phyloP scores from a whole-genome alignment of 2,329 filamentous ascomycete species.

The Apiospora rasikravindrae region DNA sequence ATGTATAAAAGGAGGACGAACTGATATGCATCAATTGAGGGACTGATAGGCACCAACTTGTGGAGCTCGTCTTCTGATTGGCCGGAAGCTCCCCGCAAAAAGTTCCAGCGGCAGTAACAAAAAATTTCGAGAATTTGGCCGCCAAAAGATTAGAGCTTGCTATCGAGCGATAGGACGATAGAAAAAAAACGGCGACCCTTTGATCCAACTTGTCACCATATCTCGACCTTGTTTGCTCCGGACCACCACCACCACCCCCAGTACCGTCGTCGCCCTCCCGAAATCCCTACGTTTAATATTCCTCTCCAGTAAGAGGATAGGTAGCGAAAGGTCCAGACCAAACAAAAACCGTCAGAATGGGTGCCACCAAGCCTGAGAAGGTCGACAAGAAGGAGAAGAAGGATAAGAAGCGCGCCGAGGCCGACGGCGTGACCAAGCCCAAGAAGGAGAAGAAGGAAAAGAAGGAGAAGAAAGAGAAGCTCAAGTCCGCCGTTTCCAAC shows the following conservation, averaged over 20 bases:
- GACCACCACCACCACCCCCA: not conserved
- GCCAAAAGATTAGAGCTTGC: constrained; percentile 8
- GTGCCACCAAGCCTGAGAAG: constrained; percentile 43
- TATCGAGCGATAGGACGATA: constrained; percentile 12
- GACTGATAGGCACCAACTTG: not conserved
- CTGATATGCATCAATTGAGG: constrained; percentile 19
- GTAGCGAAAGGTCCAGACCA: not conserved
- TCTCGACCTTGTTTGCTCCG: not conserved
- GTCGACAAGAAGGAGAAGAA: constrained; percentile 64
- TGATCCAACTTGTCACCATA: not conserved
- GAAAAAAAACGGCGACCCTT: constrained; percentile 4
- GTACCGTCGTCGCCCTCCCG: not conserved
- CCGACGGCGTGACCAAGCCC: constrained; percentile 58
- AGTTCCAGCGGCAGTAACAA: not conserved
- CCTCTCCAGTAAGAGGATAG: not conserved
- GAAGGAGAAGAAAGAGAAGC: constrained; percentile 76
- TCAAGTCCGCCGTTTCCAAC: constrained; percentile 60
- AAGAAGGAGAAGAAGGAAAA: constrained; percentile 69
- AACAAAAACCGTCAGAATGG: constrained; percentile 31
- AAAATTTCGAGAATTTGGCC: constrained; percentile 16
- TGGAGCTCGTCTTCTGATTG: not conserved
- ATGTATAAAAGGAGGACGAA: not conserved
- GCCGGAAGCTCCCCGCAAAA: constrained; percentile 13
- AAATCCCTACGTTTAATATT: not conserved
- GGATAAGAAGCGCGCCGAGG: constrained; percentile 59